phyloP scores from a whole-genome alignment of 2,329 filamentous ascomycete species.

The Fusarium papillatum region DNA sequence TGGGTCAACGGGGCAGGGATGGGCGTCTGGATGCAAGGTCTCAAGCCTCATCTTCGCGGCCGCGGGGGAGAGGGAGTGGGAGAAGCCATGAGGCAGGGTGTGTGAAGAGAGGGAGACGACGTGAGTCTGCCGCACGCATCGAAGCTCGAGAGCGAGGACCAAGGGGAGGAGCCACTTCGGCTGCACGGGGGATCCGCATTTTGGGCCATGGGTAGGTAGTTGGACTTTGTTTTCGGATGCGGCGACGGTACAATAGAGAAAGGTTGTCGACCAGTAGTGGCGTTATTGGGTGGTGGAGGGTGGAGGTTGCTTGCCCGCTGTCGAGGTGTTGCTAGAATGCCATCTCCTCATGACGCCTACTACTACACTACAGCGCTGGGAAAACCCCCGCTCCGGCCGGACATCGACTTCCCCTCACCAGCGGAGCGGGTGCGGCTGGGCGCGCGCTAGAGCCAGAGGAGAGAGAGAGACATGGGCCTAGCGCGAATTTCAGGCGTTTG shows the following conservation, averaged over 20 bases:
- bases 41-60: slow-evolving; percentile 43
- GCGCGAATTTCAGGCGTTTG: slow-evolving; percentile 37
- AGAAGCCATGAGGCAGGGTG: slow-evolving; percentile 24
- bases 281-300: slow-evolving; percentile 27
- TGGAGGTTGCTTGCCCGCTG: slow-evolving; percentile 25
- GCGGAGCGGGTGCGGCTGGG: slow-evolving; percentile 23
- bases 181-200: slow-evolving; percentile 46
- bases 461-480: slow-evolving; percentile 26
- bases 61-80: slow-evolving; percentile 43
- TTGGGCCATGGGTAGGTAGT: slow-evolving; percentile 21
- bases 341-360: slow-evolving; percentile 23
- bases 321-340: slow-evolving; percentile 11
- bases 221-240: slow-evolving; percentile 34
- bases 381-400: slow-evolving; percentile 32
- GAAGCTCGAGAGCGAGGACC: slow-evolving; percentile 11
- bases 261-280: slow-evolving; percentile 30
- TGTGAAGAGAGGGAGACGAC: slow-evolving; percentile 21
- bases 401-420: slow-evolving; percentile 40
- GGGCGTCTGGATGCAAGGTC: slow-evolving; percentile 34
- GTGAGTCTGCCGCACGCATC: slow-evolving; percentile 11
- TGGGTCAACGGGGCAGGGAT: slow-evolving; percentile 41
- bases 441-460: slow-evolving; percentile 12
- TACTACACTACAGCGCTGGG: neutral
- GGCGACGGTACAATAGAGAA: slow-evolving; percentile 31
- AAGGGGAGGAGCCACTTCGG: slow-evolving; percentile 42